Conservation (phyloP, 495 filamentous ascomycete genomes). For the Penicillium parvum region DNA sequence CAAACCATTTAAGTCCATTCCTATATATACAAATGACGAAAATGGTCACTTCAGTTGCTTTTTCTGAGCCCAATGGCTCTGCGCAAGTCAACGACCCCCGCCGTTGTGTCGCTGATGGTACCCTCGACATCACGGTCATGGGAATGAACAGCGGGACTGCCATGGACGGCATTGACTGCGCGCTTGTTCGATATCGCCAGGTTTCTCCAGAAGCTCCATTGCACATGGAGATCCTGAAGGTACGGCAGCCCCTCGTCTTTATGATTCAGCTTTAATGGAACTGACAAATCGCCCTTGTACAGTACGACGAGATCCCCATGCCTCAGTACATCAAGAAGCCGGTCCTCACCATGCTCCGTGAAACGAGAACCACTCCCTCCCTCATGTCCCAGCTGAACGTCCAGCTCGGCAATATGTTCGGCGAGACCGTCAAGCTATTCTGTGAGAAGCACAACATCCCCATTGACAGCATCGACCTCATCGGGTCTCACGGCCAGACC, state of each 20-base stretch:
- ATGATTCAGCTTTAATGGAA: conserved; percentile 10
- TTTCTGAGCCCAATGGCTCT: conserved; percentile 8
- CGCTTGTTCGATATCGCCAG: conserved; percentile 41
- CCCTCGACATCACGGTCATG: conserved; percentile 35
- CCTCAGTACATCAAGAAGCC: conserved; percentile 44
- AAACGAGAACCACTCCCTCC: conserved; percentile 42
- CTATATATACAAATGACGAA: conserved; percentile 1
- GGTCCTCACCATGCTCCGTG: conserved; percentile 46
- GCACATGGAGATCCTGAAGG: conserved; percentile 35
- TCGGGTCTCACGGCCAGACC: conserved; percentile 52
- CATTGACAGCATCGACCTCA: conserved; percentile 40
- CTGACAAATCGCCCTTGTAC: conserved; percentile 4
- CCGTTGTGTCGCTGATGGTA: conserved; percentile 19
- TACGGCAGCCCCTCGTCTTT: conserved; percentile 33
- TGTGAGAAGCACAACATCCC: conserved; percentile 36
- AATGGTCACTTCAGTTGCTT: conserved; percentile 8
- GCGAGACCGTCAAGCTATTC: conserved; percentile 37
- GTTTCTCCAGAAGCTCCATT: conserved; percentile 36
- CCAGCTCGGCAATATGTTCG: conserved; percentile 42
- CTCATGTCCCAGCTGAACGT: conserved; percentile 46
- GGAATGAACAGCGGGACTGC: conserved; percentile 42
- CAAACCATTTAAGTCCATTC: neutral
- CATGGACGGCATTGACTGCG: conserved; percentile 44
- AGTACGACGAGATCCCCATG: conserved; percentile 32
- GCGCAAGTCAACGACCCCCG: conserved; percentile 3